Base-by-base conservation (phyloP, 2,329 filamentous ascomycete genomes). In the Apiospora arundinis region DNA sequence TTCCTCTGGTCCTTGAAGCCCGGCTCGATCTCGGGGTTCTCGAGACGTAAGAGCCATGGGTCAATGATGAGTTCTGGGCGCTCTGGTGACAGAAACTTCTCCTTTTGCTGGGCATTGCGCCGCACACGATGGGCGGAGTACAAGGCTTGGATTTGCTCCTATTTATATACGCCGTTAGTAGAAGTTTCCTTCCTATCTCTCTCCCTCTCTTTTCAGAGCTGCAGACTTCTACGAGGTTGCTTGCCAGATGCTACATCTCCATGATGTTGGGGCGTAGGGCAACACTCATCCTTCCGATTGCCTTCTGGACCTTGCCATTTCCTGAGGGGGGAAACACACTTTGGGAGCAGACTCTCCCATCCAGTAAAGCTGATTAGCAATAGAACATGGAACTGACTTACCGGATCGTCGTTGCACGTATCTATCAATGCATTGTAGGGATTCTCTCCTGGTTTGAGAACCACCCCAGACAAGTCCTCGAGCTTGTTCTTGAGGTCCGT, bases 21-120 rank as follows among this genome's bases (percentile, higher is more conserved):
- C 0, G 91, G 91, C 74, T 93, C 87, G 46, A 92, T 82, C 0
- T 86, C 81, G 0, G 88, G 88, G 60, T 91, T 86, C 75, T 92
- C 88, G 44, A 97, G 83, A 70, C 91, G 91, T 68, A 91, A 83
- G 0, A 98, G 87, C 70, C 94, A 91, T 1, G 91, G 90, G 78
- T 98, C 95, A 69, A 95, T 87, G 67, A 89, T 89, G 76, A 97
- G 88, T 71, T 92, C 92, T 1, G 85, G 78, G 75, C 95, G 97
- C 44, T 89, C 86, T 0, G 86, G 73, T 1, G 91, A 86, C 4
- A 97, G 86, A 72, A 98, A 91, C 76, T 92, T 94, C 14, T 86
- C 87, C 74, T 87, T 91, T 80, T 97, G 95, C 76, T 95, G 91
- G 3, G 83, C 85, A 78, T 97, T 97, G 71, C 95, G 90, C 65